Percentiles rank a stretch among this genome's conserved stretches.
Evolutionary conservation across 768 basidiomycete species (phyloP).

Genomic region (Macrocybe gigantea): DNA sequence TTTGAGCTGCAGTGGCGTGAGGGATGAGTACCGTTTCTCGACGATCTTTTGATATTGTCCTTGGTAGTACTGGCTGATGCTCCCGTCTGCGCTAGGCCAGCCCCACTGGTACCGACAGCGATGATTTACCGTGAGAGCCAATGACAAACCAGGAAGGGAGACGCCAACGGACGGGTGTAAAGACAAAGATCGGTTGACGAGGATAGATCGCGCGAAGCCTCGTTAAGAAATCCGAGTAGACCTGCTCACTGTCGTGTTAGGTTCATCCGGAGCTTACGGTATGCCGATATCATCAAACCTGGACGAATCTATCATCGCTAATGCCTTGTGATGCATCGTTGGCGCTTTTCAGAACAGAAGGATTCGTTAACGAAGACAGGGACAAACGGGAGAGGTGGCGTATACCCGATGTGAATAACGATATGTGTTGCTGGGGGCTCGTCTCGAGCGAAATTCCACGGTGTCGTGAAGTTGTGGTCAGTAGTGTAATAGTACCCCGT

Average conservation of each 20-base stretch:
- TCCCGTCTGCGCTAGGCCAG: slow-evolving; percentile 47
- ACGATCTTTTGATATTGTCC: slow-evolving; percentile 44
- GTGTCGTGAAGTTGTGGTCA: slow-evolving; percentile 56
- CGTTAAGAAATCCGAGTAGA: slow-evolving; percentile 40
- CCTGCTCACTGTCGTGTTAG: slow-evolving; percentile 19
- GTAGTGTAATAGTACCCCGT: slow-evolving; percentile 46
- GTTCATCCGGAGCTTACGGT: not conserved
- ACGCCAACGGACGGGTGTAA: slow-evolving; percentile 40
- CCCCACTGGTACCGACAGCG: slow-evolving; percentile 35
- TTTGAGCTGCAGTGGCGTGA: not conserved
- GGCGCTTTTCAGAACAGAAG: slow-evolving; percentile 25
- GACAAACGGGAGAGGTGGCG: slow-evolving; percentile 2
- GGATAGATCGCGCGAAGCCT: slow-evolving; percentile 38
- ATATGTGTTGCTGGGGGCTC: slow-evolving; percentile 41
- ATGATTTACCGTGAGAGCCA: not conserved
- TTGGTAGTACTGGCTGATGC: slow-evolving; percentile 37
- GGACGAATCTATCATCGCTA: slow-evolving; percentile 34
- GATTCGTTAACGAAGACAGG: not conserved
- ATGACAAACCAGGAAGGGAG: not conserved
- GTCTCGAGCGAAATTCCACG: slow-evolving; percentile 50
- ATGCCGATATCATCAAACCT: slow-evolving; percentile 19
- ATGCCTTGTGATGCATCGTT: slow-evolving; percentile 52
- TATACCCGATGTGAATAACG: slow-evolving; percentile 50
- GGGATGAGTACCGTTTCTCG: slow-evolving; percentile 22
- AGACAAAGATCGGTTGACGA: slow-evolving; percentile 43